Conservation (phyloP, 2,329 filamentous ascomycete species). For the Xylaria sp. region DNA sequence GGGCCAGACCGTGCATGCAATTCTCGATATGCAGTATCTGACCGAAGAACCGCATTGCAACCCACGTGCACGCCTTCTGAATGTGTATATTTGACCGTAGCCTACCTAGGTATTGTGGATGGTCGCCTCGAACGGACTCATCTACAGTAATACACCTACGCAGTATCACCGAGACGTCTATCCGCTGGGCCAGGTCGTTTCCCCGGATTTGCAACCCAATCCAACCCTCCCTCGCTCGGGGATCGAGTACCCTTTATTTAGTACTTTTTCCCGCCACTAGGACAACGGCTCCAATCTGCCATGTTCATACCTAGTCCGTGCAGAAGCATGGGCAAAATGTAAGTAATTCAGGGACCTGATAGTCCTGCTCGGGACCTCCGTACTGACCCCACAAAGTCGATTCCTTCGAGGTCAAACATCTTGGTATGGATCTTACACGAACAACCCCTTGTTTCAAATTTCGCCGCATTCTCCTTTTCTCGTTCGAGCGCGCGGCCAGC, state of each 20-base stretch:
- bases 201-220: background rate
- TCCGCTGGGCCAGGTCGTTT: background rate
- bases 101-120: background rate
- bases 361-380: conserved; percentile 3
- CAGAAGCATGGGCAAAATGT: background rate
- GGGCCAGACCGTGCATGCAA: background rate
- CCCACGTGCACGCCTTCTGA: background rate
- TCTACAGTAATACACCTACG: background rate
- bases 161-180: background rate
- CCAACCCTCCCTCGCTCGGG: background rate
- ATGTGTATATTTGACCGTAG: background rate
- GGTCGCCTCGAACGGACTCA: background rate
- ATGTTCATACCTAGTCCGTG: no score
- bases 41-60: background rate
- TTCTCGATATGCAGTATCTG: background rate
- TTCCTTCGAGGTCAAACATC: conserved; percentile 10
- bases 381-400: background rate
- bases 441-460: conserved; percentile 19
- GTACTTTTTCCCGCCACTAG: no score
- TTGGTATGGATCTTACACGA: conserved; percentile 15
- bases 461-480: background rate
- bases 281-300: no score
- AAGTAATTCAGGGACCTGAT: background rate
- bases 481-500: background rate
- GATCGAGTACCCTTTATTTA: background rate